A percentile compares a stretch with the other conserved stretches of the same genome.
These are phyloP conservation scores for Bipolaris victoriae DNA, from an alignment of 2,329 filamentous ascomycete species.

Conservation along the genomic window DNA sequence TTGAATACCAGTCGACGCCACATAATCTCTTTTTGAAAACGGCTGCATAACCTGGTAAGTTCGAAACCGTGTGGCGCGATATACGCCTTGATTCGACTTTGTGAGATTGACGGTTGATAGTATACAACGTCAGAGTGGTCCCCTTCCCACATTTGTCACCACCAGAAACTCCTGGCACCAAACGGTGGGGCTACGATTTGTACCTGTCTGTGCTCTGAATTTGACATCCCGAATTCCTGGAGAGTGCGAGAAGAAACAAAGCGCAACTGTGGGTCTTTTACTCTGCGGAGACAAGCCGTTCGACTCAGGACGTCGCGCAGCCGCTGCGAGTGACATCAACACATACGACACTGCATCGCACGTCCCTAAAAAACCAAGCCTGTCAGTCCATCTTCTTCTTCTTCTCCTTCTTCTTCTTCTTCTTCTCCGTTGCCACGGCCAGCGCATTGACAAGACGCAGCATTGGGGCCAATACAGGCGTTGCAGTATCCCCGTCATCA, in stretches of 20 bases:
- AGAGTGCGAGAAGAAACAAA: constrained; percentile 49
- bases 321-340: constrained; percentile 35
- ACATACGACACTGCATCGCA: constrained; percentile 15
- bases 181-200: constrained; percentile 29
- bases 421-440: constrained; percentile 5
- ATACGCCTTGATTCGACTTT: constrained; percentile 35
- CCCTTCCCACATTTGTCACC: constrained; percentile 42
- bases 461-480: constrained; percentile 18
- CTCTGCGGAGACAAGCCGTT: constrained; percentile 39
- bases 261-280: constrained; percentile 35
- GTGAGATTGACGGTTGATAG: constrained; percentile 45
- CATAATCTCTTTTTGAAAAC: constrained; percentile 40
- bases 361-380: constrained; percentile 15
- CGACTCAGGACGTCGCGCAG: constrained; percentile 38
- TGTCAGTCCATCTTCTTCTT: constrained; percentile 16
- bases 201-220: constrained; percentile 45
- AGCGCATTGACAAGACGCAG: constrained; percentile 23
- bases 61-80: constrained; percentile 40
- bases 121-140: constrained; percentile 28
- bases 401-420: constrained; percentile 5
- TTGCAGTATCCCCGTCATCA: constrained; percentile 23
- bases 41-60: constrained; percentile 48
- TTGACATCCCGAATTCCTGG: constrained; percentile 43
- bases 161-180: constrained; percentile 33
- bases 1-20: constrained; percentile 41